Percentiles rank a stretch among this genome's conserved stretches.
Evolutionary conservation across 768 basidiomycete species (phyloP).

Genomic region (Floccularia luteovirens): DNA sequence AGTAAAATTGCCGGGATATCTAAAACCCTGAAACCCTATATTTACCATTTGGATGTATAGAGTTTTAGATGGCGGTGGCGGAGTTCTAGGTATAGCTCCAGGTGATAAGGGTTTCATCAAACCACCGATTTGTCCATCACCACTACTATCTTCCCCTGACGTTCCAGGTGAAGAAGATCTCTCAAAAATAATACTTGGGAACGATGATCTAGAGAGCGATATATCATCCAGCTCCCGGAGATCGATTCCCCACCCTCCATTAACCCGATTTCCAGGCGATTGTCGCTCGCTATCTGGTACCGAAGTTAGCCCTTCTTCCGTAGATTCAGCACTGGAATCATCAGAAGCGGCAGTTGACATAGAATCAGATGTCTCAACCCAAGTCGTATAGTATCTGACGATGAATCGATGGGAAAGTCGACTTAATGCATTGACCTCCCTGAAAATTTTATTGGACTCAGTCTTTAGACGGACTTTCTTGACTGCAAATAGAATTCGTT

Average conservation of each 20-base stretch:
- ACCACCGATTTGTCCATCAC: slow-evolving; percentile 30
- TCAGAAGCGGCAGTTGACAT: slow-evolving; percentile 44
- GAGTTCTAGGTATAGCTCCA: slow-evolving; percentile 9
- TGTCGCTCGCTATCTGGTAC: slow-evolving; percentile 34
- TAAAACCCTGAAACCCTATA: neutral
- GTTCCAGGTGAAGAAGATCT: slow-evolving; percentile 32
- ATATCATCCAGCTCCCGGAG: slow-evolving; percentile 56
- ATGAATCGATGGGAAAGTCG: slow-evolving; percentile 84
- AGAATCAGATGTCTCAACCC: slow-evolving; percentile 70
- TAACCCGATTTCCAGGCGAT: slow-evolving; percentile 32
- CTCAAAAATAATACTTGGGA: slow-evolving; percentile 84
- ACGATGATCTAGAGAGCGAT: slow-evolving; percentile 51
- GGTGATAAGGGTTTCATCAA: slow-evolving; percentile 13
- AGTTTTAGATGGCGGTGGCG: slow-evolving; percentile 40
- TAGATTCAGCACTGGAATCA: slow-evolving; percentile 36
- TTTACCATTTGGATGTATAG: slow-evolving; percentile 93
- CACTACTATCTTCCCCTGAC: slow-evolving; percentile 21
- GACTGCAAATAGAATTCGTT: slow-evolving; percentile 31
- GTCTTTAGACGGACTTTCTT: slow-evolving; percentile 85
- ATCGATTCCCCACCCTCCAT: slow-evolving; percentile 57
- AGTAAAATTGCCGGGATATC: neutral
- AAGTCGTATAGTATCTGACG: slow-evolving; percentile 87
- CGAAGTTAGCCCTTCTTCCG: slow-evolving; percentile 38
- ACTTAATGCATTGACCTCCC: slow-evolving; percentile 88
- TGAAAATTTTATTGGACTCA: slow-evolving; percentile 80